A percentile compares a stretch with the other conserved stretches of the same genome.
Evolutionary conservation across 768 basidiomycete genomes (phyloP).

Genomic region (Lactarius evosmus): DNA sequence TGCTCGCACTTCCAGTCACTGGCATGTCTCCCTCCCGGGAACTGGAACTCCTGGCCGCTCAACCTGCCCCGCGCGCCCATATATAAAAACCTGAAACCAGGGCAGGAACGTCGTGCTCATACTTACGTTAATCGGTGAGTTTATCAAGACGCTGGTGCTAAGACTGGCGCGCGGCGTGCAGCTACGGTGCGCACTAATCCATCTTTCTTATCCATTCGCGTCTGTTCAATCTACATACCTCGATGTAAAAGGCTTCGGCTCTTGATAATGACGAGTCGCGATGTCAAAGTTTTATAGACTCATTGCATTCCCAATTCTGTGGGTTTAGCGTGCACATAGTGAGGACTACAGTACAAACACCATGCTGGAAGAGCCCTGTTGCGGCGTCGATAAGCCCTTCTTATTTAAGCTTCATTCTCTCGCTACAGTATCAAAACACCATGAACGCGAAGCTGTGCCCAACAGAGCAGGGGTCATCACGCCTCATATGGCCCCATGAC

Average conservation of each 20-base stretch:
- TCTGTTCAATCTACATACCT: not conserved
- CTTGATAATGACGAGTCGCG: not conserved
- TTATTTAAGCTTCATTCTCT: no score
- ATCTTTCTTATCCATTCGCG: not conserved
- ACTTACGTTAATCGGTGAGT: not conserved
- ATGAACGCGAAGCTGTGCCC: not conserved
- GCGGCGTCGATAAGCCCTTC: not conserved
- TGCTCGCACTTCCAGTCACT: not conserved
- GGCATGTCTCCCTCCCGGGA: no score
- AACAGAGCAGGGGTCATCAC: no score
- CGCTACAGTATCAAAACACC: not conserved
- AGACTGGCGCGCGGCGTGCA: not conserved
- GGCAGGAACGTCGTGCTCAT: not conserved
- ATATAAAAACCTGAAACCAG: not conserved
- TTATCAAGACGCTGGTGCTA: not conserved
- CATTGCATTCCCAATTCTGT: not conserved
- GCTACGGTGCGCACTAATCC: not conserved
- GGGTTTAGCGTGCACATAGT: not conserved
- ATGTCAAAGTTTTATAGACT: not conserved
- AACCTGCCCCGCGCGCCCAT: not conserved
- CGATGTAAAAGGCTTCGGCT: not conserved
- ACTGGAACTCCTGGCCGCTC: not conserved
- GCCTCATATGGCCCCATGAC: no score
- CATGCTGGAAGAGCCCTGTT: no score
- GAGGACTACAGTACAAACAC: no score